Base-by-base conservation (phyloP, 148 eudicot genomes). In the Camellia lanceoleosa region DNA sequence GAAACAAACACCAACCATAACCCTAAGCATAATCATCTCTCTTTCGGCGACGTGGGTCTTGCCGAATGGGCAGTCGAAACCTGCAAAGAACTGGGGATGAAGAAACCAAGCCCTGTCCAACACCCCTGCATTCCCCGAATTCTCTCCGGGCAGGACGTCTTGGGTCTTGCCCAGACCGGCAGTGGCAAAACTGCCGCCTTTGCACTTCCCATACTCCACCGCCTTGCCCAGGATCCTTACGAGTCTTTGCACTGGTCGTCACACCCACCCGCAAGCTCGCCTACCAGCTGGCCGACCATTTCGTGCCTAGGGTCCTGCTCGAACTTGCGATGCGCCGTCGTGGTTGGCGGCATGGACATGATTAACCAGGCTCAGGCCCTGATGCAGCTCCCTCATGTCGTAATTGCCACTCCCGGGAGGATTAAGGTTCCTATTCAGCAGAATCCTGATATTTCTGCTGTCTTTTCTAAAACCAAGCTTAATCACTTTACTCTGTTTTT, bases 161-260 rank as follows among this genome's bases (percentile, higher is more conserved):
- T 96, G 71, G 99, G 99, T 5, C 18, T 96, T 3, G 97, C 98
- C 2, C 89, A 96, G 80, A 96, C 99, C 4, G 99, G 99, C 5
- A 93, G 94, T 69, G 99, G 99, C 14, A 96, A 96, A 52, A 96
- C 99, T 0, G 99, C 99, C 16, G 95, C 99, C 0, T 96, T 93
- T 68, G 99, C 97, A 0, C 86, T 96, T 7, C 99, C 99, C 0
- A 92, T 96, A 18, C 89, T 96, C 61, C 84, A 92, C 19, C 87
- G 83, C 7, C 85, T 96, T 18, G 90, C 95, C 0, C 87, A 92
- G 79, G 83, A 96, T 13, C 98, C 94, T 0, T 96, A 79, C 60
- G 99, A 98, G 99, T 93, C 9, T 93, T 91, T 51, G 90, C 92
- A 3, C 87, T 96, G 70, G 95, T 96, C 49, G 43, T 96, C 3